Evolutionary conservation across 1,139 yeast species (phyloP), one percentile per base, ranked within the genome.

Genomic region (Nakaseomyces kungkrabaensis): DNA sequence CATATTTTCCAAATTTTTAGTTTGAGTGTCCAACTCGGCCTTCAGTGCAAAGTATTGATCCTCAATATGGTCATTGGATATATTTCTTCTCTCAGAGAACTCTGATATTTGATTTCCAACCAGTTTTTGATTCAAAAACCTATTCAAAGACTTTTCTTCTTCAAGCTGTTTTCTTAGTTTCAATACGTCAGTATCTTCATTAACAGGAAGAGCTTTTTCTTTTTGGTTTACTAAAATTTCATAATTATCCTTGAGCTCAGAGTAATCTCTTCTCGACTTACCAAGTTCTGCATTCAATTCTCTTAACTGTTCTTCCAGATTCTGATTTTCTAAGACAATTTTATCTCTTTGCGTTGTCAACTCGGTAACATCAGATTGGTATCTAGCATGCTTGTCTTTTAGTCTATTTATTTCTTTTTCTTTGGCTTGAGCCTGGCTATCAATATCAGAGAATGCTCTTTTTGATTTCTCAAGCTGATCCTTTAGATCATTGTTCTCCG

Each of bases 1-100:
- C 54, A 79, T 82, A 46, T 72, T 75, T 43, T 80, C 71, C 46
- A 79, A 60, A 5, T 68, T 63, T 6, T 81, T 82, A 51, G 73
- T 72, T 41, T 71, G 74, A 52, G 79, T 83, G 53, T 78, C 77
- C 40, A 80, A 63, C 54, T 76, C 76, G 25, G 78, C 62, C 54
- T 69, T 72, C 51, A 73, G 62, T 43, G 75, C 58, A 9, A 57
- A 55, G 11, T 59, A 63, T 47, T 58, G 59, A 13, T 41, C 40
- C 8, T 31, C 25, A 10, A 36, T 5, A 26, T 13, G 17, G 4
- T 55, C 53, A 17, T 37, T 48, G 10, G 51, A 31, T 4, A 43
- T 4, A 41, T 13, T 25, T 9, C 24, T 27, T 13, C 8, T 27
- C n/a, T 13, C 24, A 11, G 9, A 4, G 34, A 33, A 33, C 42